A percentile compares a stretch with the other conserved stretches of the same genome.
Evolutionary conservation across 2,329 filamentous ascomycete genomes (phyloP).

Genomic region (Aschersonia sp.): DNA sequence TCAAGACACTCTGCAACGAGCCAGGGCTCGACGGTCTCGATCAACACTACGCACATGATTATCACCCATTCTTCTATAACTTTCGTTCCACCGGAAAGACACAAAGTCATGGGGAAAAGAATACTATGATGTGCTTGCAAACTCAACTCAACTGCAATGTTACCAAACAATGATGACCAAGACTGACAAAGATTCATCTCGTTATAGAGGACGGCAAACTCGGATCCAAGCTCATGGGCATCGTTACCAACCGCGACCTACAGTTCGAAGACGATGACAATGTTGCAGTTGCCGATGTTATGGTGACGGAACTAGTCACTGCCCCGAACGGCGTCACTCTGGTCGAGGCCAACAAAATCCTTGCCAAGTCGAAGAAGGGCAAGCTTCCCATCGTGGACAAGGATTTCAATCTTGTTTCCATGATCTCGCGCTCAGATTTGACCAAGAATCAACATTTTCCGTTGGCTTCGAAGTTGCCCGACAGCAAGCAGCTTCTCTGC

Average conservation of each 20-base stretch:
- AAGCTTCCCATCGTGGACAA: conserved; percentile 88
- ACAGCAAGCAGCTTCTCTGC: conserved; percentile 95
- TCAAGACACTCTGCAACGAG: too few relatives aligned
- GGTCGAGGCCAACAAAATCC: conserved; percentile 78
- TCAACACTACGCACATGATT: conserved; percentile 48
- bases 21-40: too few relatives aligned
- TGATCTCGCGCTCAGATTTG: conserved; percentile 87
- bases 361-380: conserved; percentile 94
- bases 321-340: conserved; percentile 73
- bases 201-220: conserved; percentile 72
- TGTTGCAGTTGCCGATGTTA: conserved; percentile 71
- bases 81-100: conserved; percentile 99
- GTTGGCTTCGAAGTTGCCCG: conserved; percentile 84
- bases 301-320: conserved; percentile 91
- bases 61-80: conserved; percentile 71
- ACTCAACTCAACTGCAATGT: too few relatives aligned
- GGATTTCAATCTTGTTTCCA: conserved; percentile 73
- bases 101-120: conserved; percentile 64
- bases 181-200: neutral
- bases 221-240: conserved; percentile 90
- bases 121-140: conserved; percentile 15
- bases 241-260: conserved; percentile 94
- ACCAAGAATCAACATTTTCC: conserved; percentile 99
- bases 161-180: too few relatives aligned
- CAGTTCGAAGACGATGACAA: conserved; percentile 76